Conservation (phyloP, 768 basidiomycete genomes). For the Pholiota molesta region DNA sequence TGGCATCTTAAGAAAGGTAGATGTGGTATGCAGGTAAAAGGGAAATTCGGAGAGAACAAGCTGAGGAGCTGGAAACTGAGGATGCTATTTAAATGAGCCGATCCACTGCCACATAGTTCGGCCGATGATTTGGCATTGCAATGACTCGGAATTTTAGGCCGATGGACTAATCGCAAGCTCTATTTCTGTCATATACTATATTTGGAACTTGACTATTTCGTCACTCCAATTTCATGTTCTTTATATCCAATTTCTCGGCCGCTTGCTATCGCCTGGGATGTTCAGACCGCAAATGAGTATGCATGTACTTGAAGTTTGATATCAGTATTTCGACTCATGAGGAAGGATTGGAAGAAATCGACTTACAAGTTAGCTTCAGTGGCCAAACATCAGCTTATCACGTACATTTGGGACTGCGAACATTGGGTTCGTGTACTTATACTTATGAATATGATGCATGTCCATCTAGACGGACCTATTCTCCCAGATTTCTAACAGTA, state of each 20-base stretch:
- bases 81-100: slow-evolving; percentile 22
- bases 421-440: too few relatives aligned
- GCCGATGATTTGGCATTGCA: slow-evolving; percentile 15
- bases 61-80: slow-evolving; percentile 4
- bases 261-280: not conserved
- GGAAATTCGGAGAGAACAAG: slow-evolving; percentile 9
- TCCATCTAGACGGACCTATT: too few relatives aligned
- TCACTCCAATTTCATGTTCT: not conserved
- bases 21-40: not conserved
- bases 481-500: too few relatives aligned
- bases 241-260: not conserved
- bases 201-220: not conserved
- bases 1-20: slow-evolving; percentile 36
- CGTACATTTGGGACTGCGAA: too few relatives aligned
- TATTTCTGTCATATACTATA: slow-evolving; percentile 15
- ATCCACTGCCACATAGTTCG: slow-evolving; percentile 22
- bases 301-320: not conserved
- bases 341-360: too few relatives aligned
- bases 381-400: too few relatives aligned
- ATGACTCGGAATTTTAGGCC: slow-evolving; percentile 15
- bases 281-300: not conserved
- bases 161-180: slow-evolving; percentile 18
- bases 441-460: too few relatives aligned
- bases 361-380: too few relatives aligned
- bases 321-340: too few relatives aligned